Base-by-base conservation (phyloP, 148 eudicot genomes). In the Beta vulgaris region DNA sequence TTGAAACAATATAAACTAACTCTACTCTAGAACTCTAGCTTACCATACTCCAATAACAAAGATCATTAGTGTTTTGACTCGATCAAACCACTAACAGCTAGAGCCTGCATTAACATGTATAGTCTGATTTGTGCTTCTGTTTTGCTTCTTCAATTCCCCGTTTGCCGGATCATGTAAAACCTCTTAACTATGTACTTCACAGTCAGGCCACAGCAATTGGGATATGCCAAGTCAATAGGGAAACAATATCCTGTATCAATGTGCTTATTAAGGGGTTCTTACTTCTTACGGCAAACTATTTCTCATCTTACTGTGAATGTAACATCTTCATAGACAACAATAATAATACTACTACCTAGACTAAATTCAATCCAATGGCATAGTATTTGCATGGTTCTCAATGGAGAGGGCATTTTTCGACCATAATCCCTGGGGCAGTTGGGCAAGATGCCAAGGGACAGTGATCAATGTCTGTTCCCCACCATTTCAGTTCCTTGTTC, bases 391-490 rank as follows among this genome's bases (percentile, higher is more conserved):
- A 71, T 25, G 49, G 46, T 37, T 48, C 21, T 60, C 11, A 77
- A 73, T 72, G 77, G 80, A 88, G 83, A 19, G 99, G 99, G 66
- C 99, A 95, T 0, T 90, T 92, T 62, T 46, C 23, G 21, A 92
- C 94, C 37, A 71, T 49, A 37, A 95, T 92, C 7, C 94, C 94
- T 0, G 97, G 97, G 63, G 94, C 97, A 0, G 98, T 95, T 3
- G 99, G 99, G 83, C 98, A 95, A 0, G 91, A 53, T 6, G 99
- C 99, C 60, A 92, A 79, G 18, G 99, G 97, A 68, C 98, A 95
- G 65, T 92, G 99, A 66, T 95, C 99, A 1, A 83, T 83, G 49
- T 92, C 82, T 0, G 96, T 58, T 29, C 99, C 99, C 99, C 99
- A 95, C 99, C 99, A 95, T 67, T 89, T 89, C 65, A 95, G 82